Base-by-base conservation (phyloP, 2,329 filamentous ascomycete species). In the Pleomassaria siparia region DNA sequence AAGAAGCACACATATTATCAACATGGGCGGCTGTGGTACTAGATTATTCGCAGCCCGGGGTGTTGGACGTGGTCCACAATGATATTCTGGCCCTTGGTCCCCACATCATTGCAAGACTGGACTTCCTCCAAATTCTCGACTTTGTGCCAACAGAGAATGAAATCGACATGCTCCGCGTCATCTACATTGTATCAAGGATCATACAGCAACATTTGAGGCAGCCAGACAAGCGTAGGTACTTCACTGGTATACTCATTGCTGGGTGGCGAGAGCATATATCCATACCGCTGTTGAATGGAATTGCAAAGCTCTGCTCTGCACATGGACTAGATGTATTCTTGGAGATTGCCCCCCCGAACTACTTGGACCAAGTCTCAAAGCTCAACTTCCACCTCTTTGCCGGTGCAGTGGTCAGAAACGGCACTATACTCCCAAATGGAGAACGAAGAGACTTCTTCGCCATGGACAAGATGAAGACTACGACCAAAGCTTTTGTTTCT, bases 401-500 rank as follows among this genome's bases (percentile, higher is more conserved):
- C 11, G 68, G 68, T 3, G 45, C 68, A 2, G 47, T 70, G 2
- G 56, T 71, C 7, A 57, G 64, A n/a, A 70, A 70, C 49, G 68
- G 60, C 10, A 69, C 67, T 1, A 67, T 71, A 24, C 50, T 67
- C 26, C 40, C 46, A 12, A 67, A 67, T 41, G 68, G 68, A 12
- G 64, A 70, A 43, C 62, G 63, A 10, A 50, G 67, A 43, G 68
- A 71, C 45, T 71, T 62, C 46, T 71, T 71, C 42, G 61, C 56
- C 9, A 70, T 71, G 66, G 67, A 70, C 40, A 71, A 69, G 47
- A 70, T 71, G 67, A 69, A 66, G 44, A 64, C 59, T 1, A 70
- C 67, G 1, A 68, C 64, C 10, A 69, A 67, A 44, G 63, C 62
- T 2, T 70, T 71, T 26, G 66, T 71, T 2, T 67, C 67, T 11